These are phyloP conservation scores for Hemerocallis citrina DNA, from an alignment of 106 monocot genomes.

Conservation along the genomic window DNA sequence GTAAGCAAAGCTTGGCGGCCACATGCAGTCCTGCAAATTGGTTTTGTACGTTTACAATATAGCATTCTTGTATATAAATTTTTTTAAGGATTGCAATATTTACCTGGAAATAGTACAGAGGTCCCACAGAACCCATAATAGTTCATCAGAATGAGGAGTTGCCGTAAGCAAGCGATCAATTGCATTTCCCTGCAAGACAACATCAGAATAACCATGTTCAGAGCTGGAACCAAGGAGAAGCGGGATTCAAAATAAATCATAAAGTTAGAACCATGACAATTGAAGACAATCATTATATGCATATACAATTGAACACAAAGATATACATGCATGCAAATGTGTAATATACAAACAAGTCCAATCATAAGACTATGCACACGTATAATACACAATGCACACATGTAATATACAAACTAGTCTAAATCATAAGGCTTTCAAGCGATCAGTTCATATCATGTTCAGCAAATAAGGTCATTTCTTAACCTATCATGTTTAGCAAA, in stretches of 20 bases:
- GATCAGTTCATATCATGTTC: not conserved
- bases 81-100: too few relatives aligned
- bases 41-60: not conserved
- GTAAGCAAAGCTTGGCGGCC: conserved; percentile 87
- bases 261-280: not conserved
- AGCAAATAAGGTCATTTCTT: not conserved
- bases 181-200: conserved; percentile 41
- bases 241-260: not conserved
- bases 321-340: not conserved
- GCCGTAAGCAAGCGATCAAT: conserved; percentile 69
- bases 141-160: conserved; percentile 61
- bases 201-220: conserved; percentile 6
- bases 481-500: too few relatives aligned
- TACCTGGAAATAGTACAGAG: conserved; percentile 91
- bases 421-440: not conserved
- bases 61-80: too few relatives aligned
- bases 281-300: too few relatives aligned
- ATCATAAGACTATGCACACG: not conserved
- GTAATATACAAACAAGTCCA: not conserved
- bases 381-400: not conserved
- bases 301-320: not conserved
- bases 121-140: conserved; percentile 94
- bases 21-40: conserved; percentile 66
- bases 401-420: not conserved
- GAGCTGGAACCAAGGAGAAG: not conserved